These are phyloP conservation scores for Pluteus cervinus DNA, from an alignment of 768 basidiomycete species.

Conservation along the genomic window DNA sequence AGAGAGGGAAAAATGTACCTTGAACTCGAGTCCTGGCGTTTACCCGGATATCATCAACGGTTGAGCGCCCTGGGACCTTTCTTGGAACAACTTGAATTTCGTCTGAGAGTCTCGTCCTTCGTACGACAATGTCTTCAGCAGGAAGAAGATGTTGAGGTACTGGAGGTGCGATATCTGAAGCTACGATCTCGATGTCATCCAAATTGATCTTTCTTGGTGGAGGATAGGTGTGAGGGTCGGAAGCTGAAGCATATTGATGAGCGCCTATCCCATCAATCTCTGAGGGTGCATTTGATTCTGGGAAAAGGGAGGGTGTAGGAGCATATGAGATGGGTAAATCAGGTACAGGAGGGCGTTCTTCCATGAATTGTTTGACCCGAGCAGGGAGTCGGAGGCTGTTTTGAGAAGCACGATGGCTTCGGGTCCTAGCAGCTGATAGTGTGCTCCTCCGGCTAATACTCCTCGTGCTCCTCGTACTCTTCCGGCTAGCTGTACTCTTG, in stretches of 20 bases:
- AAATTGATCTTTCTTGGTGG: too few species aligned
- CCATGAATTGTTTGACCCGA: conserved; percentile 16
- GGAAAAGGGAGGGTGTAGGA: conserved; percentile 7
- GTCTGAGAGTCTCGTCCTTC: too few species aligned
- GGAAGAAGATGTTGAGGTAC: too few species aligned
- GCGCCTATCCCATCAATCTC: too few species aligned
- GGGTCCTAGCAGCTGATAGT: conserved; percentile 58
- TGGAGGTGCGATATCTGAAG: too few species aligned
- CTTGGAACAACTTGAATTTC: too few species aligned
- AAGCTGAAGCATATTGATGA: too few species aligned
- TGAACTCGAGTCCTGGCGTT: background rate
- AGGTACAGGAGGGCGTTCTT: conserved; percentile 26
- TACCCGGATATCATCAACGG: conserved; percentile 8
- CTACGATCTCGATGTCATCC: too few species aligned
- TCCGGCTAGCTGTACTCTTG: conserved; percentile 24
- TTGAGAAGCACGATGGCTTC: conserved; percentile 59
- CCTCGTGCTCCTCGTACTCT: conserved; percentile 26
- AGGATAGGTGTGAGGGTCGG: too few species aligned
- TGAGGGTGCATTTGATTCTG: conserved; percentile 9
- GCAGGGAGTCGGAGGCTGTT: conserved; percentile 56
- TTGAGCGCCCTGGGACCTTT: too few species aligned
- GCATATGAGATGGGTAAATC: conserved; percentile 26
- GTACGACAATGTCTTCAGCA: too few species aligned
- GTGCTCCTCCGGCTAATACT: conserved; percentile 32
- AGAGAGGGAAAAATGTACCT: background rate